Percentiles rank a stretch among this genome's conserved stretches.
Conservation (phyloP, 257 asterid species). For the Lantana camara region DNA sequence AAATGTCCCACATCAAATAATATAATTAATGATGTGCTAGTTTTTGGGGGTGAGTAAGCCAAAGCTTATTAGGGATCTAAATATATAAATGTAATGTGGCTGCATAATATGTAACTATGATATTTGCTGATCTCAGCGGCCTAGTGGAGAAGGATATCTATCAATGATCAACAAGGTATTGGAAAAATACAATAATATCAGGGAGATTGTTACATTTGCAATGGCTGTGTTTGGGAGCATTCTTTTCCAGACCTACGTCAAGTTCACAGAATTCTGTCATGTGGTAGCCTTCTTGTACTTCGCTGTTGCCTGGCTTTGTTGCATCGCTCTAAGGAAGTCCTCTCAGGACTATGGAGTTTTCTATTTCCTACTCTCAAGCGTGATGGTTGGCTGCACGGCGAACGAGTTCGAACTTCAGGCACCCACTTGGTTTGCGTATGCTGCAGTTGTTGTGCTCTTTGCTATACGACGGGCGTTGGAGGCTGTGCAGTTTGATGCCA, state of each 20-base stretch:
- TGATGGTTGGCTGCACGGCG: conserved; percentile 26
- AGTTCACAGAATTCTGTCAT: not conserved
- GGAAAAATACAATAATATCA: not conserved
- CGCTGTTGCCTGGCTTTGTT: conserved; percentile 28
- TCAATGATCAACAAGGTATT: not conserved
- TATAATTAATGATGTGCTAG: too few species aligned
- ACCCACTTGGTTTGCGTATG: conserved; percentile 14
- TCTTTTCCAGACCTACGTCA: conserved; percentile 19
- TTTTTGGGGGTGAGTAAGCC: too few species aligned
- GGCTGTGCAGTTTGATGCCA: not conserved
- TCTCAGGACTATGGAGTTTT: too few species aligned
- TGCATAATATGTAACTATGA: too few species aligned
- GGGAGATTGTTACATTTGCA: conserved; percentile 17
- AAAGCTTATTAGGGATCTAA: too few species aligned
- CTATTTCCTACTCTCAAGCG: conserved; percentile 14
- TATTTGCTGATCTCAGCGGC: too few species aligned
- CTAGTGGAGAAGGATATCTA: too few species aligned
- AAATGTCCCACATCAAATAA: too few species aligned
- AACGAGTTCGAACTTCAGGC: conserved; percentile 21
- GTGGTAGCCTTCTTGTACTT: conserved; percentile 19
- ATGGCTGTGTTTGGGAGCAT: conserved; percentile 6
- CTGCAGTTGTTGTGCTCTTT: conserved; percentile 14
- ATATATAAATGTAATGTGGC: too few species aligned
- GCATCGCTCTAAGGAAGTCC: conserved; percentile 15
- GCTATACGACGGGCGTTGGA: not conserved